Evolutionary conservation across 2,329 filamentous ascomycete species (phyloP), one percentile per base, ranked within the genome.

Genomic region (Hypoxylon sp.): DNA sequence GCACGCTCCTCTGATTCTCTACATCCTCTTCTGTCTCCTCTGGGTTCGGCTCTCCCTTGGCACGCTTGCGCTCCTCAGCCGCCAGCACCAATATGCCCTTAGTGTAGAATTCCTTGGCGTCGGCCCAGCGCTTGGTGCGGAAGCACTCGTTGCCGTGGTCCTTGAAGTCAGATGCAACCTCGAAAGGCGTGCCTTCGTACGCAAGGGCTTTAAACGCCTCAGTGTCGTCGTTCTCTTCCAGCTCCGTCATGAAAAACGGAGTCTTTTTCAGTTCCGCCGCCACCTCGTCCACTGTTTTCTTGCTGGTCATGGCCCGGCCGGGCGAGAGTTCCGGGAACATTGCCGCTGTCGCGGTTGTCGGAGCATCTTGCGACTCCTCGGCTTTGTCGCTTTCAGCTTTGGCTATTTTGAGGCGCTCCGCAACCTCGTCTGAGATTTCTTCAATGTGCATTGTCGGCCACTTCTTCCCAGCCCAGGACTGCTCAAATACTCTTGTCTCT

Each of bases 181-280:
- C 95, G 9, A 90, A 86, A 53, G 93, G 90, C 8, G 94, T 94
- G 19, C 96, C 97, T 82, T 99, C 96, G 78, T 98, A 97, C 31
- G 94, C 93, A 42, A 99, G 84, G 0, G 96, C 95, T 78, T 93
- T 92, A 67, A 99, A 86, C 0, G 96, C 97, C 74, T 97, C 94
- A 0, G 97, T 85, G 73, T 92, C 90, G 69, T 91, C 85, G 77
- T 97, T 97, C 71, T 97, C 92, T 74, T 93, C 93, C 35, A 98
- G 86, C 73, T 93, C 91, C 31, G 94, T 98, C 96, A 99, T 99
- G 85, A 99, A 99, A 39, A 99, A 87, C 5, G 96, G 96, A 33
- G 84, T 87, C 77, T 84, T 84, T 78, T 88, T 88, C 46, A 90
- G 80, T 53, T 89, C 87, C 9, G 84, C 84, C 63, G 86, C 78